Evolutionary conservation across 2,329 filamentous ascomycete genomes (phyloP).

Genomic region (Beauveria sp.): DNA sequence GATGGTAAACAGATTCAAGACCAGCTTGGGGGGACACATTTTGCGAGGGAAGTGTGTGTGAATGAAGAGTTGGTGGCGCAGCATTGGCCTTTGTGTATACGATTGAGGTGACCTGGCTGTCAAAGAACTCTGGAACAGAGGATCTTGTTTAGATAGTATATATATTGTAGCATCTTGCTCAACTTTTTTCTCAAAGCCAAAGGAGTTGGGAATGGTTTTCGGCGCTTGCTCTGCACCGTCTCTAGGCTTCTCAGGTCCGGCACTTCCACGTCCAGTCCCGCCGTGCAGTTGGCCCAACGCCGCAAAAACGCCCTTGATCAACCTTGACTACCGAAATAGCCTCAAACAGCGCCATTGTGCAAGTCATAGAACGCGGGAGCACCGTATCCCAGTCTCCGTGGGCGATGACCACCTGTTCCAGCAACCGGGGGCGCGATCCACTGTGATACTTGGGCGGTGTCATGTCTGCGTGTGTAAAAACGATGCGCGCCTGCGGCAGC

Average conservation of each 20-base stretch:
- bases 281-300: slow-evolving; percentile 17
- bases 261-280: slow-evolving; percentile 18
- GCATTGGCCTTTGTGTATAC: too few relatives aligned
- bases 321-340: slow-evolving; percentile 12
- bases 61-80: too few relatives aligned
- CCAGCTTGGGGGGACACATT: too few relatives aligned
- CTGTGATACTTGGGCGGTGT: slow-evolving; percentile 26
- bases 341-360: slow-evolving; percentile 23
- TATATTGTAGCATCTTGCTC: too few relatives aligned
- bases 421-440: slow-evolving; percentile 16
- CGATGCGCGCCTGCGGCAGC: slow-evolving; percentile 21
- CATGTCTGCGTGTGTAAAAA: slow-evolving; percentile 28
- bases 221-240: not conserved
- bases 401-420: slow-evolving; percentile 23
- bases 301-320: slow-evolving; percentile 15
- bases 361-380: slow-evolving; percentile 33
- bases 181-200: too few relatives aligned
- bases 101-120: too few relatives aligned
- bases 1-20: too few relatives aligned
- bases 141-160: fast-evolving
- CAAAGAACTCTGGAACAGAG: too few relatives aligned
- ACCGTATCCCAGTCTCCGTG: slow-evolving; percentile 42
- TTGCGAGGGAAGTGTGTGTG: too few relatives aligned
- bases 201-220: not conserved
- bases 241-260: slow-evolving; percentile 13